These are phyloP conservation scores for Coelastrella sp. DNA, from an alignment of 139 green algal species.

Conservation along the genomic window DNA sequence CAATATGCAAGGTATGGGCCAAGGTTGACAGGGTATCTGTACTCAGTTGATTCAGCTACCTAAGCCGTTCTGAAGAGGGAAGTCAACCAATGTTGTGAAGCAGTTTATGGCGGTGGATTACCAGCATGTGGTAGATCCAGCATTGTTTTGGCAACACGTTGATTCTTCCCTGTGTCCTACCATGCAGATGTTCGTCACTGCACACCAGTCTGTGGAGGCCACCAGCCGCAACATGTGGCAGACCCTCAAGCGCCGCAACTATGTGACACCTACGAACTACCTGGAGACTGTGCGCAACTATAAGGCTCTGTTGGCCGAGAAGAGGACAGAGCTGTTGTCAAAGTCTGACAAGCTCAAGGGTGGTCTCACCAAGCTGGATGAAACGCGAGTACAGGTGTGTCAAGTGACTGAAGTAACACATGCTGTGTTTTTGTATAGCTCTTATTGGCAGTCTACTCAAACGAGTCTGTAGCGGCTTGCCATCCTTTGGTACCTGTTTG, in stretches of 20 bases:
- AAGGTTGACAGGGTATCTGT: too few relatives aligned
- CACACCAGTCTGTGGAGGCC: conserved; percentile 75
- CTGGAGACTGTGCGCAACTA: conserved; percentile 91
- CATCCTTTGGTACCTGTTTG: too few relatives aligned
- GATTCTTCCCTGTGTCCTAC: conserved; percentile 54
- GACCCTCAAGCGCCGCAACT: conserved; percentile 79
- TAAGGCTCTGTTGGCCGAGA: conserved; percentile 79
- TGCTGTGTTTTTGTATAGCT: too few relatives aligned
- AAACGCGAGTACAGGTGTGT: conserved; percentile 83
- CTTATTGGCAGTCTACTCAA: too few relatives aligned
- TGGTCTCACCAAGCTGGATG: conserved; percentile 88
- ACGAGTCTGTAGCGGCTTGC: too few relatives aligned
- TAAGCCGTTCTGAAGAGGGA: too few relatives aligned
- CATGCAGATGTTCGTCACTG: conserved; percentile 89
- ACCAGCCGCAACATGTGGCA: conserved; percentile 63
- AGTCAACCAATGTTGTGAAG: too few relatives aligned
- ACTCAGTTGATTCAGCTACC: too few relatives aligned
- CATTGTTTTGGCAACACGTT: too few relatives aligned
- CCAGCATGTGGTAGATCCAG: too few relatives aligned
- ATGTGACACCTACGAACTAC: conserved; percentile 95
- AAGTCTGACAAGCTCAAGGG: conserved; percentile 82
- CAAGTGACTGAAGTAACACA: too few relatives aligned
- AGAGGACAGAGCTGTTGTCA: conserved; percentile 69
- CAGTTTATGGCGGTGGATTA: too few relatives aligned
- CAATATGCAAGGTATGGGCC: conserved; percentile 71